phyloP scores from a whole-genome alignment of 345 rosid genomes.

The Eutrema yunnanense region DNA sequence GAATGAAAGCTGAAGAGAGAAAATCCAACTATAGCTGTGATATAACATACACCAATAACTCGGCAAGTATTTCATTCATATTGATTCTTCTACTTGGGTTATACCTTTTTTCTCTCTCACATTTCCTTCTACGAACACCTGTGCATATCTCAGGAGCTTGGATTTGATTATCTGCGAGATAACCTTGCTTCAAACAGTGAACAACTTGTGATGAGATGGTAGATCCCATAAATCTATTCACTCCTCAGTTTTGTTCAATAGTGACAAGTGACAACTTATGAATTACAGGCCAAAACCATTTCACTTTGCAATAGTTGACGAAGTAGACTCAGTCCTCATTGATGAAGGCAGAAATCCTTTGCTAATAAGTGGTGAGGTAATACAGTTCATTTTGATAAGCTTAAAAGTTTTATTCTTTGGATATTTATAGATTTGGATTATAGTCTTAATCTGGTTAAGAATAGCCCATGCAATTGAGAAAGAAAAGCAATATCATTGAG shows the following conservation, averaged over 20 bases:
- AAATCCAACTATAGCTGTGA: constrained; percentile 77
- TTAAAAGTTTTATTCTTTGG: not conserved
- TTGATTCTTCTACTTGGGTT: not conserved
- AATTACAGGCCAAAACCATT: constrained; percentile 91
- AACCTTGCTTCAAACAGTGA: constrained; percentile 75
- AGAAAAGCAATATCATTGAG: not conserved
- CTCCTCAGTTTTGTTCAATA: constrained; percentile 1
- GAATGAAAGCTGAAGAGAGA: constrained; percentile 78
- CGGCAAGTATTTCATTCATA: constrained; percentile 47
- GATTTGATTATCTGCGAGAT: constrained; percentile 97
- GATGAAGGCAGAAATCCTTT: constrained; percentile 98
- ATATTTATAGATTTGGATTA: not conserved
- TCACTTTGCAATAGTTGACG: constrained; percentile 94
- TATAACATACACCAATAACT: constrained; percentile 90
- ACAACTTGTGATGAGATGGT: constrained; percentile 99
- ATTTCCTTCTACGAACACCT: constrained; percentile 15
- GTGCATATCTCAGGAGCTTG: constrained; percentile 70
- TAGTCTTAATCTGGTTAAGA: constrained; percentile 2
- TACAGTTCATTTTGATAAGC: constrained; percentile 7
- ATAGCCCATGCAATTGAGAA: not conserved
- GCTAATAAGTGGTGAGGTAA: constrained; percentile 96
- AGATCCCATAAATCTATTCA: constrained; percentile 22
- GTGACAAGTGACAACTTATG: constrained; percentile 19
- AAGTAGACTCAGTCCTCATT: constrained; percentile 96
- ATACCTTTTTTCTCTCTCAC: not conserved